phyloP scores from a whole-genome alignment of 257 asterid genomes.

The Fraxinus excelsior region DNA sequence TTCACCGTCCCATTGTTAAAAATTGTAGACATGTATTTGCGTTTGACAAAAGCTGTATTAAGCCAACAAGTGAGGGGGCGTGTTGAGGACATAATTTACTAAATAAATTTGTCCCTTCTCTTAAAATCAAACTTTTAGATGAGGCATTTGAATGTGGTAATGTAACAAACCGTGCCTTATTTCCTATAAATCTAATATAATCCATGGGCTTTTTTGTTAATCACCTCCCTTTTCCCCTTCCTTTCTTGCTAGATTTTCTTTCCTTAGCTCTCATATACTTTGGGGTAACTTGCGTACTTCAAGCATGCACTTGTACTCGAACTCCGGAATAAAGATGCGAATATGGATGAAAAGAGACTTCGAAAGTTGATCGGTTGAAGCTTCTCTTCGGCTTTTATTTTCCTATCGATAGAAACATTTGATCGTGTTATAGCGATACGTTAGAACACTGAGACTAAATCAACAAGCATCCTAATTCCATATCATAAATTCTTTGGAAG shows the following conservation, averaged over 20 bases:
- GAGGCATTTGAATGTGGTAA: background rate
- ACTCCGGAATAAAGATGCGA: constrained; percentile 85
- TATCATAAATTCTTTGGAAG: background rate
- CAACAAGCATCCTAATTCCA: background rate
- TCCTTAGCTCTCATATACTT: background rate
- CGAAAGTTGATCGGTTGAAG: constrained; percentile 54
- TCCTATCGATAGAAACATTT: background rate
- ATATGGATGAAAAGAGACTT: constrained; percentile 73
- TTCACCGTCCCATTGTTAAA: background rate
- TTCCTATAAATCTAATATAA: background rate
- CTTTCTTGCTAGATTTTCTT: background rate
- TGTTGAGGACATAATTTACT: background rate
- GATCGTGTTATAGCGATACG: background rate
- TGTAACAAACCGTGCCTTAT: too few relatives aligned
- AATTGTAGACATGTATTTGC: background rate
- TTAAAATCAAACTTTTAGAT: too few relatives aligned
- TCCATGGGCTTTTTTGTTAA: too few relatives aligned
- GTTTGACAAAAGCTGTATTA: background rate
- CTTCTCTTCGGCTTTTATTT: background rate
- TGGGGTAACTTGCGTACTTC: constrained; percentile 60
- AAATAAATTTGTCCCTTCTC: too few relatives aligned
- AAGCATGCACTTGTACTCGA: constrained; percentile 89
- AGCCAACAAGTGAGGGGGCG: background rate
- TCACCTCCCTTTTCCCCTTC: too few relatives aligned
- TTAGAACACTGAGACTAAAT: background rate